Percentiles rank a stretch among this genome's conserved stretches.
These are phyloP conservation scores for Harringtonia lauricola DNA, from an alignment of 2,329 filamentous ascomycete species.

Conservation along the genomic window DNA sequence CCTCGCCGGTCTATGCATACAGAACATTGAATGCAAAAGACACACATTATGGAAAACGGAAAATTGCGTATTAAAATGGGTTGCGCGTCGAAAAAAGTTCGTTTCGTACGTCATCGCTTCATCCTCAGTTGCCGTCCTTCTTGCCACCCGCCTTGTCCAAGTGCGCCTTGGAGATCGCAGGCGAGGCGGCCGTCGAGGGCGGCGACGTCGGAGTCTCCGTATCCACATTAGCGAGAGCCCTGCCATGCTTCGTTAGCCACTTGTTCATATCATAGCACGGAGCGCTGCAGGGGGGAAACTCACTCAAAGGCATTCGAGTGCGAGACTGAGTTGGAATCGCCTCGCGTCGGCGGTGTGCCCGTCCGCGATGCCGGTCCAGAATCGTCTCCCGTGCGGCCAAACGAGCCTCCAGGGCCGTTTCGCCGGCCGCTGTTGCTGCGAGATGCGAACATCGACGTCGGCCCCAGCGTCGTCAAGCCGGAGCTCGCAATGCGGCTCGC, in stretches of 20 bases:
- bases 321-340: slow-evolving; percentile 32
- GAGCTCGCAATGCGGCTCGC: slow-evolving; percentile 49
- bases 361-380: slow-evolving; percentile 82
- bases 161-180: slow-evolving; percentile 51
- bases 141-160: slow-evolving; percentile 46
- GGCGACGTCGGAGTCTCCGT: slow-evolving; percentile 57
- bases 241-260: slow-evolving; percentile 16
- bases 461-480: slow-evolving; percentile 56
- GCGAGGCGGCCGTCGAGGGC: slow-evolving; percentile 56
- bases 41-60: slow-evolving; percentile 18
- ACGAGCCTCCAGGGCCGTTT: slow-evolving; percentile 55
- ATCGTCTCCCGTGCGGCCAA: slow-evolving; percentile 68
- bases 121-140: slow-evolving; percentile 32
- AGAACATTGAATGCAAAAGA: slow-evolving; percentile 28
- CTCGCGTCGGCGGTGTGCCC: slow-evolving; percentile 64
- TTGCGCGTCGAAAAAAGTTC: background rate
- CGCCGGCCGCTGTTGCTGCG: slow-evolving; percentile 83
- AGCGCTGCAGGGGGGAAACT: slow-evolving; percentile 32
- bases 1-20: slow-evolving; percentile 33
- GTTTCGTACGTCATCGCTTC: background rate
- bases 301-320: slow-evolving; percentile 93
- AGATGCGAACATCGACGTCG: slow-evolving; percentile 77
- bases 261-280: no score
- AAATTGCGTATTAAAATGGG: slow-evolving; percentile 12
- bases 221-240: slow-evolving; percentile 50